A percentile compares a stretch with the other conserved stretches of the same genome.
Conservation (phyloP, 1,139 yeast species). For the Taphrina pruni region DNA sequence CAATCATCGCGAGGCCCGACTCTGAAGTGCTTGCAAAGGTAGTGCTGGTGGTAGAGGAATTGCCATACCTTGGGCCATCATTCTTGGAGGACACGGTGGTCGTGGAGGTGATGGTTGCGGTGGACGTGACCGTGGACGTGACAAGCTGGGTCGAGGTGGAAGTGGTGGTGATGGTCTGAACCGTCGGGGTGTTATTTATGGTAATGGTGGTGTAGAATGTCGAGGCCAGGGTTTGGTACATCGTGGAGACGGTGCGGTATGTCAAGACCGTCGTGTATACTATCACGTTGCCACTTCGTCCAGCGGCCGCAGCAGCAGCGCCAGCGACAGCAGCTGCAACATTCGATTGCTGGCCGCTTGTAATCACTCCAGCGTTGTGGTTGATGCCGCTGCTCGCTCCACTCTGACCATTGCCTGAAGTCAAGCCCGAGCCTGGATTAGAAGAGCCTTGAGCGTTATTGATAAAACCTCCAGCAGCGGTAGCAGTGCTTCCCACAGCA, state of each 20-base stretch:
- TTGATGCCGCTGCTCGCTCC: neutral
- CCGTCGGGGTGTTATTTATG: neutral
- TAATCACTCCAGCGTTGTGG: neutral
- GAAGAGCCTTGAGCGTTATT: neutral
- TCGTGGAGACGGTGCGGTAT: neutral
- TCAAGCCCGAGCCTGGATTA: neutral
- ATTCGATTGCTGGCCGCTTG: neutral
- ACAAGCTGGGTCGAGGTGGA: neutral
- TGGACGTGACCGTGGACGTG: neutral
- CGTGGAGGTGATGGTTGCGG: neutral
- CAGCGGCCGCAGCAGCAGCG: neutral
- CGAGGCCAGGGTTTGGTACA: neutral
- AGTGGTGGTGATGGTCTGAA: neutral
- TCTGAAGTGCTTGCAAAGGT: neutral
- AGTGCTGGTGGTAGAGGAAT: neutral
- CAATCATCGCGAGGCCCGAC: neutral
- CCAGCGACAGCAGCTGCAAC: neutral
- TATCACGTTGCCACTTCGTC: neutral
- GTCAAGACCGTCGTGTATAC: neutral
- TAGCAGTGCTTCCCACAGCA: neutral
- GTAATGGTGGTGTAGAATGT: neutral
- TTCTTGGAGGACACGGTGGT: neutral
- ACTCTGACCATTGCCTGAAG: neutral
- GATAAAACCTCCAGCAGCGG: neutral
- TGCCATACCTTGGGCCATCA: neutral